Evolutionary conservation across 768 basidiomycete species (phyloP), one percentile per base, ranked within the genome.

Genomic region (Suillus brevipes): DNA sequence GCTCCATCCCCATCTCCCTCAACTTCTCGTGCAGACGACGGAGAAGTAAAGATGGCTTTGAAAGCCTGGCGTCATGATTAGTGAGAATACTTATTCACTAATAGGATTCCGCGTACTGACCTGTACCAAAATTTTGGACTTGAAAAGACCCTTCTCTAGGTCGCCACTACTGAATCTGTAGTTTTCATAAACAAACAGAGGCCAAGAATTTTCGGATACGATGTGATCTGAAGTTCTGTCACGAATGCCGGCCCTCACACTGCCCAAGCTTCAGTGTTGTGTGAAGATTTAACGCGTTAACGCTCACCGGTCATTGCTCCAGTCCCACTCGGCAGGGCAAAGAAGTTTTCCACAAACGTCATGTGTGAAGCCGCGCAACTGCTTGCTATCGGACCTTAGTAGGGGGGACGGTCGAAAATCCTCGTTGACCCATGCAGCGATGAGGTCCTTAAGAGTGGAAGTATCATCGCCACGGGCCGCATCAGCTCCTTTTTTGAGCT

Each of bases 121-220:
- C 64, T 65, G 65, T 12, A 71, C 52, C 3, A 71, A 50, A 4
- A 68, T 6, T 8, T n/a, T 36, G 23, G 66, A 53, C 55, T 65
- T 56, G 45, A 72, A 65, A 23, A 70, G 63, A 25, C 66, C 62
- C 49, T 62, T 40, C 63, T 70, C 68, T 8, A 62, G 43, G 28
- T 62, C 16, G 8, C 37, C 45, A 20, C 58, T 16, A 18, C n/a
- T 28, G 45, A 18, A 18, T 5, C 0, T 36, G 36, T 62, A 50
- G 20, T 36, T 16, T 12, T 31, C 23, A 58, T 70, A 73, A 3
- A 71, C 42, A 37, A 69, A 70, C 6, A 42, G 20, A n/a, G 67
- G 68, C 68, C 69, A 69, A 5, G 45, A 64, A 25, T 64, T 47
- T 20, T 66, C 64, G 2, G 67, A 68, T 1, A 66, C 62, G 23